Evolutionary conservation across 75 land plant genomes (phyloP), one percentile per base, ranked within the genome.

Genomic region (Selaginella tamariscina): DNA sequence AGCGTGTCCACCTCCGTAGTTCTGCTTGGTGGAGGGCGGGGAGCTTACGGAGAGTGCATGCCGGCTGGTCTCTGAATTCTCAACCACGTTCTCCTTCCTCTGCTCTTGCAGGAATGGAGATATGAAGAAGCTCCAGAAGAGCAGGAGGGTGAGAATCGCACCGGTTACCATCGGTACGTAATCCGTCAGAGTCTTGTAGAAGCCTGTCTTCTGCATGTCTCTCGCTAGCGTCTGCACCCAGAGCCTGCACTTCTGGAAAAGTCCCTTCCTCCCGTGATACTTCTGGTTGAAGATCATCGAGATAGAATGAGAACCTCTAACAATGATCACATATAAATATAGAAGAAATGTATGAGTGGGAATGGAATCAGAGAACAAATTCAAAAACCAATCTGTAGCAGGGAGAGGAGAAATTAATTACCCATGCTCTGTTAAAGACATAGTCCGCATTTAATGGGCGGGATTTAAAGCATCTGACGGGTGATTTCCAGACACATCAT

Each of bases 231-330:
- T 39, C 15, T 39, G 49, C 49, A 39, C 49, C 49, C 49, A 39
- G 11, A 39, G 15, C 15, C 49, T 5, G 15, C 49, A 39, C 49
- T 15, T 5, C 49, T 39, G 49, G 11, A 39, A 39, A 5, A 15
- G 11, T 5, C 49, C 49, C 49, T 39, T 39, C 49, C 49, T 39
- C 49, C 49, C 49, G 49, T 39, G 49, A 15, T 39, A 39, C 49
- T 39, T 39, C 15, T 39, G 49, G 49, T 39, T 39, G 49, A 39
- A 39, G 49, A 39, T 39, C 49, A 39, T 39, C 49, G 49, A 39
- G 5, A 5, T 5, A 39, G 15, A 15, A 39, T 5, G 49, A 39
- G 11, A 39, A n/a, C n/a, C n/a, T n/a, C n/a, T n/a, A n/a, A n/a
- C n/a, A n/a, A n/a, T n/a, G n/a, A n/a, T n/a, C n/a, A n/a, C n/a